Conservation (phyloP, 495 filamentous ascomycete genomes). For the Hyaloscypha variabilis region DNA sequence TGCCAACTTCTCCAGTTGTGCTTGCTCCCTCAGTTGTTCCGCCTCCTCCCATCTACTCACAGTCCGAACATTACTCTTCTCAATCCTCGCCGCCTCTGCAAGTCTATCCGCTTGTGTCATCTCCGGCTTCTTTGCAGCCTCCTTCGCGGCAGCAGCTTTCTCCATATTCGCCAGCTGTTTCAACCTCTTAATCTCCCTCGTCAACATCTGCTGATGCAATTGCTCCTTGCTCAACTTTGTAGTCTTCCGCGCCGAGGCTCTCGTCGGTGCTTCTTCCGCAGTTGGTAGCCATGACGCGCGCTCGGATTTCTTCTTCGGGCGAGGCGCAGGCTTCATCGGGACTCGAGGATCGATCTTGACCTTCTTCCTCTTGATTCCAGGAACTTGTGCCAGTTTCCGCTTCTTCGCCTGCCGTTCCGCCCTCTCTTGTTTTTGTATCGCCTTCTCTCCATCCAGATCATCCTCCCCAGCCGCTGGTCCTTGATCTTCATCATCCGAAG, state of each 20-base stretch:
- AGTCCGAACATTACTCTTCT: slow-evolving; percentile 86
- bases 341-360: slow-evolving; percentile 52
- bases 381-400: slow-evolving; percentile 72
- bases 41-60: slow-evolving; percentile 92
- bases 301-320: slow-evolving; percentile 92
- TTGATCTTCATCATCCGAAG: slow-evolving; percentile 77
- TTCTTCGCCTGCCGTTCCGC: slow-evolving; percentile 63
- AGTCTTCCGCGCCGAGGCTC: slow-evolving; percentile 80
- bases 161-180: slow-evolving; percentile 85
- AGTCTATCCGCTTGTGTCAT: slow-evolving; percentile 92
- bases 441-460: slow-evolving; percentile 68
- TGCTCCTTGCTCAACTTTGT: slow-evolving; percentile 84
- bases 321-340: slow-evolving; percentile 44
- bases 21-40: slow-evolving; percentile 83
- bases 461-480: slow-evolving; percentile 68
- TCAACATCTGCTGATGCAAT: slow-evolving; percentile 79
- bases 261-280: slow-evolving; percentile 73
- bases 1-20: slow-evolving; percentile 76
- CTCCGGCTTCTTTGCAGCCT: slow-evolving; percentile 69
- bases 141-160: slow-evolving; percentile 77
- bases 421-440: slow-evolving; percentile 60
- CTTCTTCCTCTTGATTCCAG: slow-evolving; percentile 55
- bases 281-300: slow-evolving; percentile 86
- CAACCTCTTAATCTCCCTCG: slow-evolving; percentile 77
- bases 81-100: slow-evolving; percentile 78